A percentile compares a stretch with the other conserved stretches of the same genome.
Evolutionary conservation across 1,139 yeast genomes (phyloP).

Genomic region (Yamadazyma sp.): DNA sequence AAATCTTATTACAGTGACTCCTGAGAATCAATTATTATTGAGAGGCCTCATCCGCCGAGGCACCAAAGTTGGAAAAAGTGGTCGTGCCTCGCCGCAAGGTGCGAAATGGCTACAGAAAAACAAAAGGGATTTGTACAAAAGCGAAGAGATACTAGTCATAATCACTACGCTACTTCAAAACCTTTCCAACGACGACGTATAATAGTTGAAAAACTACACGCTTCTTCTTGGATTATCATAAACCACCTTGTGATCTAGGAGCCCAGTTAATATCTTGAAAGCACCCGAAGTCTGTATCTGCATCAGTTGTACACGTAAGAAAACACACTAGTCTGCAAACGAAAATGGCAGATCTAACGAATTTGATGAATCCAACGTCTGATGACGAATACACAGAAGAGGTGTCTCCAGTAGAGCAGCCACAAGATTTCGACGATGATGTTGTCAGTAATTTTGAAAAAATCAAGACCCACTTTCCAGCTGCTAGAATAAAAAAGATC

Average conservation of each 20-base stretch:
- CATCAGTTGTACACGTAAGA: too few relatives aligned
- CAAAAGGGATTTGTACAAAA: not conserved
- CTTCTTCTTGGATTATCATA: too few relatives aligned
- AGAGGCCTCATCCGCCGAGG: too few relatives aligned
- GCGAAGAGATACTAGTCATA: not conserved
- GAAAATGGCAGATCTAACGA: constrained; percentile 17
- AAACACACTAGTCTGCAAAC: too few relatives aligned
- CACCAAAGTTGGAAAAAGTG: not conserved
- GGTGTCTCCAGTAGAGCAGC: constrained; percentile 6
- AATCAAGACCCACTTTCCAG: constrained; percentile 93
- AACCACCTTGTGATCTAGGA: too few relatives aligned
- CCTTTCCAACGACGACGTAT: not conserved
- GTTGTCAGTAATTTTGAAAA: constrained; percentile 41
- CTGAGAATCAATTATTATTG: too few relatives aligned
- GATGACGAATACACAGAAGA: constrained; percentile 9
- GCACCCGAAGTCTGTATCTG: too few relatives aligned
- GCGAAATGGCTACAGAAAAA: not conserved
- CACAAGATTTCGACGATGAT: constrained; percentile 27
- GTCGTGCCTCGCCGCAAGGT: not conserved
- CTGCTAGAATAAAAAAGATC: constrained; percentile 91
- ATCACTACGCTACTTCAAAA: not conserved
- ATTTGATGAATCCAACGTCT: constrained; percentile 18
- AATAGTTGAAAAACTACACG: not conserved
- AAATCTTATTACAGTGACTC: too few relatives aligned
- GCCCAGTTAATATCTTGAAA: too few relatives aligned